These are phyloP conservation scores for Dipodascus geniculatus DNA, from an alignment of 805 yeast genomes.

Conservation along the genomic window DNA sequence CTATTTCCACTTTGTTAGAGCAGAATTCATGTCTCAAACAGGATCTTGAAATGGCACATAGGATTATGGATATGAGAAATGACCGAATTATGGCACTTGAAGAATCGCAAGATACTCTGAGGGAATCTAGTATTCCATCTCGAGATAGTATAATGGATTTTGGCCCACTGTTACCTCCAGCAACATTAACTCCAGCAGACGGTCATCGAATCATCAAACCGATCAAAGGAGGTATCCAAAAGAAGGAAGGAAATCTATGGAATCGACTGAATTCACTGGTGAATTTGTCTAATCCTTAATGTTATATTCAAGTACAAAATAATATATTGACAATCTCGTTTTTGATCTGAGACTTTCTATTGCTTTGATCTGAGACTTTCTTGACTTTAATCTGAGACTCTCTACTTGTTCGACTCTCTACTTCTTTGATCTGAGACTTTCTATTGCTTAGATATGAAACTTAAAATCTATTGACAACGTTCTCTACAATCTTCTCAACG, in stretches of 20 bases:
- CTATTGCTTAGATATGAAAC: background rate
- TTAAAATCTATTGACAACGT: conserved; percentile 12
- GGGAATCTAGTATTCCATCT: background rate
- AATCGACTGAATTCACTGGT: background rate
- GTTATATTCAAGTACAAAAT: no score
- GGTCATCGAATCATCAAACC: conserved; percentile 1
- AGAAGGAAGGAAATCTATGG: conserved; percentile 1
- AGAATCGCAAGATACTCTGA: conserved; percentile 8
- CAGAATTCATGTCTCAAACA: conserved; percentile 46
- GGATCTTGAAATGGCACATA: conserved; percentile 43
- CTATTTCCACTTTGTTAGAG: conserved; percentile 44
- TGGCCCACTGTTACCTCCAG: background rate
- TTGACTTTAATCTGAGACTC: no score
- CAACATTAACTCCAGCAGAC: background rate
- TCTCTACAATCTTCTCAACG: conserved; percentile 51
- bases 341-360: no score
- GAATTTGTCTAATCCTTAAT: background rate
- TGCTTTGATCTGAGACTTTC: no score
- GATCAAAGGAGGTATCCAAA: background rate
- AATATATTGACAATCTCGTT: no score
- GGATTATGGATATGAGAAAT: conserved; percentile 45
- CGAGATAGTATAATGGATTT: background rate
- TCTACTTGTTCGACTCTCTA: background rate
- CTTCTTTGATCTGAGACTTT: no score
- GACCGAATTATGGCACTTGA: conserved; percentile 46